Percentiles rank a stretch among this genome's conserved stretches.
Conservation (phyloP, 306 rosid genomes). For the Mimosa pudica region DNA sequence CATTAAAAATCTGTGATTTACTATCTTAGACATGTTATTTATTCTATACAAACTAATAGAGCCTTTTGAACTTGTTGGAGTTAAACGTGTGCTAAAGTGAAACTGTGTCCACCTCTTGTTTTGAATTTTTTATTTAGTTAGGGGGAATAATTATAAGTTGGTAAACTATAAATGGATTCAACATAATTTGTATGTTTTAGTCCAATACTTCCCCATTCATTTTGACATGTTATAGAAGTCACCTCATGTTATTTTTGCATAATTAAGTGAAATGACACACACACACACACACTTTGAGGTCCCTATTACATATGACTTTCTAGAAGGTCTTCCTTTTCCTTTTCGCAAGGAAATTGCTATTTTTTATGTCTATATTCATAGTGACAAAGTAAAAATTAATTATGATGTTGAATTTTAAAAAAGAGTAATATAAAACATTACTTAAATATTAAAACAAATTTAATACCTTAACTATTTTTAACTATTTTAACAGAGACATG, state of each 20-base stretch:
- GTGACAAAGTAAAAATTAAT: no score
- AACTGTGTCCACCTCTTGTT: neutral
- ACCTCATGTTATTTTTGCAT: neutral
- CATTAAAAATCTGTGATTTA: neutral
- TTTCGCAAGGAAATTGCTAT: no score
- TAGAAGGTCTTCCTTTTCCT: no score
- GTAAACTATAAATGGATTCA: neutral
- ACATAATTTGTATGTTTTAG: neutral
- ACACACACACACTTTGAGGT: no score
- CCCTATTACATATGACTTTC: no score
- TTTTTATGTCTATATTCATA: no score
- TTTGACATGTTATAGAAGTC: neutral
- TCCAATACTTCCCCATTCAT: neutral
- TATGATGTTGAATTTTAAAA: no score
- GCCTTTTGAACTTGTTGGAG: conserved; percentile 1
- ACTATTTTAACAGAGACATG: no score
- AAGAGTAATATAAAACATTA: no score
- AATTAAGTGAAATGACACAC: neutral
- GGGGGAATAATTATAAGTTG: neutral
- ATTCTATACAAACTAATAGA: neutral
- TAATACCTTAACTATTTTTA: no score
- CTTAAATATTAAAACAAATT: no score
- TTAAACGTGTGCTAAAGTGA: neutral
- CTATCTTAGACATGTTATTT: neutral
- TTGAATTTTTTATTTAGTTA: neutral